Base-by-base conservation (phyloP, 345 rosid genomes). In the Gossypium herbaceum region DNA sequence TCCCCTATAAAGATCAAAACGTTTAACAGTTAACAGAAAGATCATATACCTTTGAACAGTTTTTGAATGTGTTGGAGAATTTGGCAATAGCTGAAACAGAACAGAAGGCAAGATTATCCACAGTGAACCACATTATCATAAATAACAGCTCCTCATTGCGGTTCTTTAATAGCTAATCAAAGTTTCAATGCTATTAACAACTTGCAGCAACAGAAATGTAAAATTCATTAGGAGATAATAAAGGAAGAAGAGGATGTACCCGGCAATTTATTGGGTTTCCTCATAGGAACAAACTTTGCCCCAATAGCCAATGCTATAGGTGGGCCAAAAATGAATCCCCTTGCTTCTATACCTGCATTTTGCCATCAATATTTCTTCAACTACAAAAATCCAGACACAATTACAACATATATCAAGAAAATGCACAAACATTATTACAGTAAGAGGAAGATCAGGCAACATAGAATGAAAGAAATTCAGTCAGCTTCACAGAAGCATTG, bases 301-400 rank as follows among this genome's bases (percentile, higher is more conserved):
- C 99, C 99, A 81, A 95, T 91, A 75, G 99, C 97, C 86, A 93
- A 85, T 10, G 99, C 99, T 81, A 95, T 93, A 54, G 99, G 99
- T 80, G 99, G 98, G 51, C 99, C 99, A 84, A 95, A 95, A 63
- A 95, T 95, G 78, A 95, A 95, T 52, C 99, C 99, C 80, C 98
- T 90, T 27, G 99, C 99, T 85, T 95, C 99, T 81, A 95, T 76
- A 80, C 98, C 98, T 95, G 80, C 83, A 79, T 48, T 50, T 69
- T 16, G 44, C 22, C 41, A 67, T 45, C 12, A 20, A 41, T 3
- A 39, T 72, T 56, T 71, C 45, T 68, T 66, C 25, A 51, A 9
- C 44, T 17, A 58, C 76, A 66, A 24, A 39, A 69, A 61, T 56
- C 43, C 17, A 29, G 15, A 73, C 54, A 54, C 0, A 24, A 34